These are phyloP conservation scores for Saccharomyces jurei DNA, from an alignment of 805 yeast species.

Conservation along the genomic window DNA sequence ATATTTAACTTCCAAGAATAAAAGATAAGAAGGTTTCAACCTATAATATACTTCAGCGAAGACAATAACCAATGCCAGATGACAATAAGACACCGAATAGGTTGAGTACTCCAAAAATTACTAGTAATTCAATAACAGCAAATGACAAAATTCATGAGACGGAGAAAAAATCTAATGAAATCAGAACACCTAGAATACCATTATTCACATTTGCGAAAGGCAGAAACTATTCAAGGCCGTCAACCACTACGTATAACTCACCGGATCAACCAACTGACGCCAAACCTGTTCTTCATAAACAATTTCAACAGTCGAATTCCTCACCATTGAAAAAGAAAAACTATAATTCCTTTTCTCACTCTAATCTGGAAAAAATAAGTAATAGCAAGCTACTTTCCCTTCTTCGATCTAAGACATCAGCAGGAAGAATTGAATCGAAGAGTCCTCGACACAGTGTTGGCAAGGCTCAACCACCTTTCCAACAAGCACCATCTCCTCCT, in stretches of 20 bases:
- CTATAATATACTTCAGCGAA: not conserved
- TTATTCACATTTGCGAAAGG: not conserved
- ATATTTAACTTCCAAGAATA: not conserved
- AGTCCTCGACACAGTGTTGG: not conserved
- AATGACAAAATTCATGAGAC: not conserved
- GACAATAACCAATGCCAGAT: not conserved
- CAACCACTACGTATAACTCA: not conserved
- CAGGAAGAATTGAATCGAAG: slow-evolving; percentile 2
- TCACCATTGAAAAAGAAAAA: not conserved
- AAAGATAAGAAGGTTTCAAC: not conserved
- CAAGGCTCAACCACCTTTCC: not conserved
- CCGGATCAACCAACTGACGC: not conserved
- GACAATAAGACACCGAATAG: not conserved
- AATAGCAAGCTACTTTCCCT: slow-evolving; percentile 4
- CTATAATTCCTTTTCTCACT: not conserved
- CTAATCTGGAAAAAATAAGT: not conserved
- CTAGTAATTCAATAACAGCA: not conserved
- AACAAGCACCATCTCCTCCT: not conserved
- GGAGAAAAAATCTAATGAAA: not conserved
- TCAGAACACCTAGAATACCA: not conserved
- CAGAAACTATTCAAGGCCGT: not conserved
- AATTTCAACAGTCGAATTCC: not conserved
- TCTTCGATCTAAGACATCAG: slow-evolving; percentile 8
- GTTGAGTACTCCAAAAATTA: not conserved
- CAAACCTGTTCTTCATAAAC: not conserved